Evolutionary conservation across 257 asterid genomes (phyloP).

Genomic region (Capsicum pubescens): DNA sequence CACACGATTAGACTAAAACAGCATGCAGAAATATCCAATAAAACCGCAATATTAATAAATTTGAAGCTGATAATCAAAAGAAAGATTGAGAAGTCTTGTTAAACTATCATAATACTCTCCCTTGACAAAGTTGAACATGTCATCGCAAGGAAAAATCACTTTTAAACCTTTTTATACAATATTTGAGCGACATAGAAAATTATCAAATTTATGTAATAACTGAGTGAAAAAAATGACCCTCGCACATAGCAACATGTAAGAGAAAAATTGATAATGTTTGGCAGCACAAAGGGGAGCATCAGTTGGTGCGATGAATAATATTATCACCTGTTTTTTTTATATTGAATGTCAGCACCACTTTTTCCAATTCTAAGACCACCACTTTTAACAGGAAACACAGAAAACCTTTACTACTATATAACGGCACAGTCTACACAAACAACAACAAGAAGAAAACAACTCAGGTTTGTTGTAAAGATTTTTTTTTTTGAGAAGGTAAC

Average conservation of each 20-base stretch:
- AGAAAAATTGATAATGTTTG: slow-evolving; percentile 3
- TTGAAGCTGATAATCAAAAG: neutral
- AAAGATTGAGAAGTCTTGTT: slow-evolving; percentile 10
- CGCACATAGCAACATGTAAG: neutral
- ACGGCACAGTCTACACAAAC: neutral
- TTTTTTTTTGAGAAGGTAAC: no score
- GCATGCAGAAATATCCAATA: neutral
- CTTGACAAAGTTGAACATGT: neutral
- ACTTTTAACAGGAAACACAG: neutral
- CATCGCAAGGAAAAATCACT: neutral
- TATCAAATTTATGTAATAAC: neutral
- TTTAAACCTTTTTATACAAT: neutral
- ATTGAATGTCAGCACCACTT: neutral
- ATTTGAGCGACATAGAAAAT: neutral
- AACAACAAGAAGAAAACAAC: neutral
- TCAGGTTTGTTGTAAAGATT: no score
- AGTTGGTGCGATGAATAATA: neutral
- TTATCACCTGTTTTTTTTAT: neutral
- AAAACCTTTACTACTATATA: neutral
- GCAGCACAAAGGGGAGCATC: neutral
- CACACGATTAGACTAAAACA: neutral
- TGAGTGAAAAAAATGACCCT: neutral
- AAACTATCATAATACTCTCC: neutral
- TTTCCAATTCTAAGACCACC: neutral
- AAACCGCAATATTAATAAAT: neutral